Base-by-base conservation (phyloP, 352 stramenopile species). In the Pythium vanterpoolii region DNA sequence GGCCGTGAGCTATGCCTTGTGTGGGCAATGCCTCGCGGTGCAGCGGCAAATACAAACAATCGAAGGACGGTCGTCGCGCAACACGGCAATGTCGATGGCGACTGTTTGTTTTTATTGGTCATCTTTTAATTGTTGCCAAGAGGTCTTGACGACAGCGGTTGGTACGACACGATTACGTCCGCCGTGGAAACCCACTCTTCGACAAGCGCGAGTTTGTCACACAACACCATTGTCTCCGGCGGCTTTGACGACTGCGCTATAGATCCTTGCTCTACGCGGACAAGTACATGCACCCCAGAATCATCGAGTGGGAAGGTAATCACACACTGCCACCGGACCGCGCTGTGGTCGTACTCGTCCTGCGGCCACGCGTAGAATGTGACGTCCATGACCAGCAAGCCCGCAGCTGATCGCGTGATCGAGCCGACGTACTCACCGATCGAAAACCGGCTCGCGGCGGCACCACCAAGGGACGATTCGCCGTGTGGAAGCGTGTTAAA, bases 1-100 rank as follows among this genome's bases (percentile, higher is more conserved):
- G 1, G 21, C 24, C 2, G 5, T 65, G 9, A 70, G 66, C 50
- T 69, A 67, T 27, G 43, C 28, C 2, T 5, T 72, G 3, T 75
- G 64, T 21, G 27, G n/a, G n/a, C n/a, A n/a, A n/a, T n/a, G n/a
- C n/a, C n/a, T n/a, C n/a, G n/a, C n/a, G n/a, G n/a, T n/a, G n/a
- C n/a, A n/a, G n/a, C n/a, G n/a, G n/a, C n/a, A n/a, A n/a, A n/a
- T n/a, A n/a, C n/a, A n/a, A n/a, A n/a, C n/a, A n/a, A n/a, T n/a
- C n/a, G n/a, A n/a, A n/a, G n/a, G n/a, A n/a, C n/a, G n/a, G n/a
- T n/a, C n/a, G n/a, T n/a, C n/a, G n/a, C n/a, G n/a, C n/a, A n/a
- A n/a, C n/a, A n/a, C n/a, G n/a, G n/a, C n/a, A n/a, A n/a, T n/a
- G n/a, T n/a, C n/a, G n/a, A n/a, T n/a, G n/a, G n/a, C n/a, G n/a